These are phyloP conservation scores for Cylindrodendrum hubeiense DNA, from an alignment of 2,329 filamentous ascomycete genomes.

Conservation along the genomic window DNA sequence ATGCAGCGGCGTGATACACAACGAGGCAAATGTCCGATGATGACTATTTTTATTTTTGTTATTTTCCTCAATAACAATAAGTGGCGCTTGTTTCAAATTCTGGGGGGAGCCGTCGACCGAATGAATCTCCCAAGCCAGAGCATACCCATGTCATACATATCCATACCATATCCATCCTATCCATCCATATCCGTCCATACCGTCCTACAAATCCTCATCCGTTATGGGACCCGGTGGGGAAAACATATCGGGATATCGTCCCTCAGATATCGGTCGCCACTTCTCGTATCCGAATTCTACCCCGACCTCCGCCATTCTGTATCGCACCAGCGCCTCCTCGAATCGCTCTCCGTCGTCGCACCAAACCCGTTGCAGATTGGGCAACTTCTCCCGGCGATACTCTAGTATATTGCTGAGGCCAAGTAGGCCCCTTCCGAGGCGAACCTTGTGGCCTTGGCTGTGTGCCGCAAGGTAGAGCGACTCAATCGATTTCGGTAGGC, in stretches of 20 bases:
- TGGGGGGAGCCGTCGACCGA: background rate
- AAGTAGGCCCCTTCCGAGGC: background rate
- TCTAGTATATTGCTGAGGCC: background rate
- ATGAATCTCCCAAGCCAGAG: background rate
- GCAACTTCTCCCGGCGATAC: background rate
- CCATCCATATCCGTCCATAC: background rate
- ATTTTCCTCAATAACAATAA: background rate
- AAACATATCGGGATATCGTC: background rate
- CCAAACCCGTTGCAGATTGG: background rate
- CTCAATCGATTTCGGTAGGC: conserved; percentile 2
- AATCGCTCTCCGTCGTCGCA: background rate
- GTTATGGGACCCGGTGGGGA: background rate
- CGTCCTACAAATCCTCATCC: background rate
- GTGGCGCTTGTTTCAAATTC: background rate
- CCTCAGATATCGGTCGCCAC: background rate
- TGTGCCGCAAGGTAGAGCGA: background rate
- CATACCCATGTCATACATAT: background rate
- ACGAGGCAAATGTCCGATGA: background rate
- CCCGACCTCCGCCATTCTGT: background rate
- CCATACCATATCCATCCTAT: no score
- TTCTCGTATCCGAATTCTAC: background rate
- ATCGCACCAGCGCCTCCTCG: background rate
- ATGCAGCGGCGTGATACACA: background rate
- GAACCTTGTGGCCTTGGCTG: background rate
- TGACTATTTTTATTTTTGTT: background rate